A percentile compares a stretch with the other conserved stretches of the same genome.
phyloP scores from a whole-genome alignment of 2,329 filamentous ascomycete genomes.

The Peltaster fructicola region DNA sequence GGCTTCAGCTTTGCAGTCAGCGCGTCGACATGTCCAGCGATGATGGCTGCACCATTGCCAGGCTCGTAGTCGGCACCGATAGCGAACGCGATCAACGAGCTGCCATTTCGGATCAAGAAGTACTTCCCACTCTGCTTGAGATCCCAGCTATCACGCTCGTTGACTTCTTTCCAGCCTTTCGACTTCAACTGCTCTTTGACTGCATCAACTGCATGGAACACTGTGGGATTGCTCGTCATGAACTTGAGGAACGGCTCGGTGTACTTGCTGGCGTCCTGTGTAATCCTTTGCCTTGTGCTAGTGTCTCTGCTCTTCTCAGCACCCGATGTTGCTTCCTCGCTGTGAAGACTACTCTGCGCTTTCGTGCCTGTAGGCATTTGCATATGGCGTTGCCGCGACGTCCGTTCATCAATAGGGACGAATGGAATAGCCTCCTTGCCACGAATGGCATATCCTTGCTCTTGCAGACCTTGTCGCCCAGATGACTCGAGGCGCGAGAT shows the following conservation, averaged over 20 bases:
- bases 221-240: slow-evolving; percentile 74
- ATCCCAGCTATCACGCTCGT: slow-evolving; percentile 66
- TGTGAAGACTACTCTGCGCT: background rate
- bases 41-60: slow-evolving; percentile 73
- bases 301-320: slow-evolving; percentile 2
- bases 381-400: too few relatives aligned
- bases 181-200: slow-evolving; percentile 56
- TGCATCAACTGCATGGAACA: slow-evolving; percentile 76
- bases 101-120: slow-evolving; percentile 71
- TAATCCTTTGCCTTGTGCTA: slow-evolving; percentile 8
- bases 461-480: background rate
- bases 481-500: slow-evolving; percentile 3
- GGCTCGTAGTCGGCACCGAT: slow-evolving; percentile 65
- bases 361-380: too few relatives aligned
- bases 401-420: too few relatives aligned
- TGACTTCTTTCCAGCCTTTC: slow-evolving; percentile 62
- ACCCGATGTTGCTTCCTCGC: background rate
- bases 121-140: slow-evolving; percentile 73
- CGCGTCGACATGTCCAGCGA: slow-evolving; percentile 86
- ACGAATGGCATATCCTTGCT: background rate
- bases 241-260: slow-evolving; percentile 49
- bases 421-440: background rate
- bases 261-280: slow-evolving; percentile 14
- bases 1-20: slow-evolving; percentile 85
- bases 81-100: slow-evolving; percentile 67